Conservation (phyloP, 345 rosid species). For the Jatropha curcas region DNA sequence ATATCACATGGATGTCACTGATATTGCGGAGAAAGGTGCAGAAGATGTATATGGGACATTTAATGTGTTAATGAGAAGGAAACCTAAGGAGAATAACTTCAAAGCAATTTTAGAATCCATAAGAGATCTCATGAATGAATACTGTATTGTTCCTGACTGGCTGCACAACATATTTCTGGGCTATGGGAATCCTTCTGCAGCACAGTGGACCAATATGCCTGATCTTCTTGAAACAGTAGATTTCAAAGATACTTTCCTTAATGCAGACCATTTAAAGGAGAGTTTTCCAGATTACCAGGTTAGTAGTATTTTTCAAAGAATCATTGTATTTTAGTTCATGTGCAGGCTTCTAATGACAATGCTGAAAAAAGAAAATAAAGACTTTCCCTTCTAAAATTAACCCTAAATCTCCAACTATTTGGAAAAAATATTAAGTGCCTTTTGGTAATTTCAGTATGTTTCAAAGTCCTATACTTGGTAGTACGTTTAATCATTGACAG, state of each 20-base stretch:
- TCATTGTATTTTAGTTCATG: too few relatives aligned
- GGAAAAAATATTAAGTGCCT: not conserved
- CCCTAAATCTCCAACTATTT: too few relatives aligned
- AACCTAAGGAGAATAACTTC: conserved; percentile 98
- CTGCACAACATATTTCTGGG: conserved; percentile 93
- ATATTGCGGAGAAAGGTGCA: conserved; percentile 88
- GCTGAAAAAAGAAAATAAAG: not conserved
- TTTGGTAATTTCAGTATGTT: not conserved
- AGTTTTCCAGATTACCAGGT: conserved; percentile 84
- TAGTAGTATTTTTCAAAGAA: conserved; percentile 24
- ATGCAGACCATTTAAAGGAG: conserved; percentile 72
- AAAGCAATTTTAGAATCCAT: conserved; percentile 98
- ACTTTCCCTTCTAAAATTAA: not conserved
- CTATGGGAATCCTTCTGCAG: conserved; percentile 98
- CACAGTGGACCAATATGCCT: conserved; percentile 99
- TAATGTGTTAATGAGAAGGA: conserved; percentile 93
- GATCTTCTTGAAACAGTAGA: conserved; percentile 81
- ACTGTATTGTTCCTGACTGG: conserved; percentile 98
- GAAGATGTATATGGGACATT: conserved; percentile 92
- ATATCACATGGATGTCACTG: conserved; percentile 94
- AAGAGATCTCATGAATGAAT: conserved; percentile 99
- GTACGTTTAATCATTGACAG: not conserved
- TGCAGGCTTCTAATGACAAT: too few relatives aligned
- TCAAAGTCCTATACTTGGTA: not conserved
- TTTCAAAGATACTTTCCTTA: conserved; percentile 93